Evolutionary conservation across 176 grass and related monocot species (phyloP).

Genomic region (Pontederia paniculata): DNA sequence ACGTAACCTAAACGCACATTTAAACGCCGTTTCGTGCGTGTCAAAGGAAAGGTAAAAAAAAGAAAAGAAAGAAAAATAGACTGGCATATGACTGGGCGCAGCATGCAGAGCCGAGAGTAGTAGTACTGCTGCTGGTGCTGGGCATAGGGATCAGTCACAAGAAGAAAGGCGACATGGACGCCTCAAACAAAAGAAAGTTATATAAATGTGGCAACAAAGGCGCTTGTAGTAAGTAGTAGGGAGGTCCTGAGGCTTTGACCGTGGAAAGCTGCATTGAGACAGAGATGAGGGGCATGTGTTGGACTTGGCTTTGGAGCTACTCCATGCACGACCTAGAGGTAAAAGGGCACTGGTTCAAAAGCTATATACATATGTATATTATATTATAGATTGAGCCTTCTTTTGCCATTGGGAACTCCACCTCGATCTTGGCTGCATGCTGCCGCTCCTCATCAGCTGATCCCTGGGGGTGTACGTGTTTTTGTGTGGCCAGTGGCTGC

Average conservation of each 20-base stretch:
- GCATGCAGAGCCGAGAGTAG: too few relatives aligned
- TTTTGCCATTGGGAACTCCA: conserved; percentile 2
- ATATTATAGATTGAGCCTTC: neutral
- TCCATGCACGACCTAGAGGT: conserved; percentile 32
- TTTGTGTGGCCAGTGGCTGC: conserved; percentile 16
- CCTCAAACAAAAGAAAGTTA: conserved; percentile 1
- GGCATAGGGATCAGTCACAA: conserved; percentile 13
- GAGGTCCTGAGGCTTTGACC: conserved; percentile 39
- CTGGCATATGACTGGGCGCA: too few relatives aligned
- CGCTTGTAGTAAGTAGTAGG: neutral
- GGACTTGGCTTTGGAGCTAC: conserved; percentile 3
- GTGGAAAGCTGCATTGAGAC: conserved; percentile 18
- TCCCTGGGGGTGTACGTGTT: conserved; percentile 19
- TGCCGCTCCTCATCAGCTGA: too few relatives aligned
- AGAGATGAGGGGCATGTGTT: neutral
- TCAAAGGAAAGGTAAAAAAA: too few relatives aligned
- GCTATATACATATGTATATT: neutral
- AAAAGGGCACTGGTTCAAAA: neutral
- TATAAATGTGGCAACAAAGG: conserved; percentile 3
- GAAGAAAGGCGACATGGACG: too few relatives aligned
- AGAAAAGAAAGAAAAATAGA: too few relatives aligned
- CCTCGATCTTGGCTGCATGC: too few relatives aligned
- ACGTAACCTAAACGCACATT: too few relatives aligned
- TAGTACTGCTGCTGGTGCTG: too few relatives aligned
- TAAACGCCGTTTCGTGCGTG: too few relatives aligned